phyloP scores from a whole-genome alignment of 352 stramenopile genomes.

The Phytophthora pinifolia region DNA sequence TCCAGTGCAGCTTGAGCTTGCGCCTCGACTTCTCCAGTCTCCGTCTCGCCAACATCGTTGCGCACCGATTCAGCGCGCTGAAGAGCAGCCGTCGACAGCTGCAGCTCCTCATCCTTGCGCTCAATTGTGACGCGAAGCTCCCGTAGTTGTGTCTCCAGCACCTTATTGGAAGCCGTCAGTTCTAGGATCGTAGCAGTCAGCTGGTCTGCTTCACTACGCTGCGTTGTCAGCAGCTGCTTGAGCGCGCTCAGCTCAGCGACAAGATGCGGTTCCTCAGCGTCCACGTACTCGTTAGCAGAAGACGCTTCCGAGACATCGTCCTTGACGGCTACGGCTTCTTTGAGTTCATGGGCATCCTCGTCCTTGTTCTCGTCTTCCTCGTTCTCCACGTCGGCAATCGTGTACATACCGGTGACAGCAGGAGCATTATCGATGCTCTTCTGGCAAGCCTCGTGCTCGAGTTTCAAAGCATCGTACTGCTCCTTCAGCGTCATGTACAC shows the following conservation, averaged over 20 bases:
- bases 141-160: constrained; percentile 25
- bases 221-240: constrained; percentile 28
- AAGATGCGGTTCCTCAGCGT: constrained; percentile 57
- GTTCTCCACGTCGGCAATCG: constrained; percentile 27
- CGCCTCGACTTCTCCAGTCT: constrained; percentile 17
- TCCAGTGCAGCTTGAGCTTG: constrained; percentile 31
- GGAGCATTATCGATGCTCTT: constrained; percentile 9
- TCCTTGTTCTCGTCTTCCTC: constrained; percentile 23
- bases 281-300: constrained; percentile 55
- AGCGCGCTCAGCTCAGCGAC: constrained; percentile 54
- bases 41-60: constrained; percentile 24
- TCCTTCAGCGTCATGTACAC: constrained; percentile 55
- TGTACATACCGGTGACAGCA: constrained; percentile 13
- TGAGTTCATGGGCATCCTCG: background rate
- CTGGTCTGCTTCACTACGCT: constrained; percentile 24
- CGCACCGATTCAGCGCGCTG: constrained; percentile 15
- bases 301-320: constrained; percentile 48
- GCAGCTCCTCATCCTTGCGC: constrained; percentile 28
- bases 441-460: constrained; percentile 40
- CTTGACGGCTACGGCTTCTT: constrained; percentile 13
- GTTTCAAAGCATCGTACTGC: constrained; percentile 48
- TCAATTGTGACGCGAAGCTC: constrained; percentile 21
- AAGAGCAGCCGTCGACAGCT: constrained; percentile 22
- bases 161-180: constrained; percentile 24
- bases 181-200: constrained; percentile 23